Evolutionary conservation across 2,329 filamentous ascomycete species (phyloP).

Genomic region (Pseudogymnoascus sp.): DNA sequence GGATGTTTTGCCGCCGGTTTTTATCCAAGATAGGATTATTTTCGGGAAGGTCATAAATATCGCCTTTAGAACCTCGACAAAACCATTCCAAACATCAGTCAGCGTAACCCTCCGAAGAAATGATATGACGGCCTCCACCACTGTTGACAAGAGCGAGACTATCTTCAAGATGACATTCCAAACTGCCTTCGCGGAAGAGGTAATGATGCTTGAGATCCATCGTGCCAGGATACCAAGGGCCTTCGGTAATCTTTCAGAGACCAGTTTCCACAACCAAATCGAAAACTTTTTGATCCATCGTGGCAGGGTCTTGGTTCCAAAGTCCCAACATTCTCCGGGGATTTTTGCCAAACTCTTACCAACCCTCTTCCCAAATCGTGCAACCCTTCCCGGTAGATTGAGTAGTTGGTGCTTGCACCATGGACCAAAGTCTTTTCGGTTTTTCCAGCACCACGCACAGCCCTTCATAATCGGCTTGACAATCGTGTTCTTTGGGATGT

Average conservation of each 20-base stretch:
- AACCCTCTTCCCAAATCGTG: conserved; percentile 20
- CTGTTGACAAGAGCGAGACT: conserved; percentile 35
- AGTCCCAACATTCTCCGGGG: background rate
- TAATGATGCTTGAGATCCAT: conserved; percentile 32
- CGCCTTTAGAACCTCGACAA: conserved; percentile 28
- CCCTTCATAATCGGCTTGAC: conserved; percentile 27
- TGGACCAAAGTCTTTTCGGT: conserved; percentile 26
- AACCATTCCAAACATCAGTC: conserved; percentile 36
- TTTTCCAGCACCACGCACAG: conserved; percentile 23
- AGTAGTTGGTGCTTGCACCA: conserved; percentile 30
- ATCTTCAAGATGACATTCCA: conserved; percentile 25
- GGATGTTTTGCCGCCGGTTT: conserved; percentile 22
- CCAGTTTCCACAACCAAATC: conserved; percentile 17
- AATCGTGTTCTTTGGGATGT: conserved; percentile 29
- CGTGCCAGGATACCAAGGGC: conserved; percentile 24
- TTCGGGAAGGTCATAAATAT: conserved; percentile 32
- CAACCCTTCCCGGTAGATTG: conserved; percentile 27
- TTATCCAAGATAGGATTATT: conserved; percentile 25
- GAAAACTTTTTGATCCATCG: conserved; percentile 18
- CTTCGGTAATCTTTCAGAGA: conserved; percentile 23
- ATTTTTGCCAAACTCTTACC: conserved; percentile 22
- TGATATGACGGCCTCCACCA: conserved; percentile 29
- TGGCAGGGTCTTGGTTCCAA: conserved; percentile 20
- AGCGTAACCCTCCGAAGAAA: conserved; percentile 35
- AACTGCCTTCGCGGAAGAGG: conserved; percentile 25